phyloP scores from a whole-genome alignment of 768 basidiomycete genomes.

The Tephrocybe sp. region DNA sequence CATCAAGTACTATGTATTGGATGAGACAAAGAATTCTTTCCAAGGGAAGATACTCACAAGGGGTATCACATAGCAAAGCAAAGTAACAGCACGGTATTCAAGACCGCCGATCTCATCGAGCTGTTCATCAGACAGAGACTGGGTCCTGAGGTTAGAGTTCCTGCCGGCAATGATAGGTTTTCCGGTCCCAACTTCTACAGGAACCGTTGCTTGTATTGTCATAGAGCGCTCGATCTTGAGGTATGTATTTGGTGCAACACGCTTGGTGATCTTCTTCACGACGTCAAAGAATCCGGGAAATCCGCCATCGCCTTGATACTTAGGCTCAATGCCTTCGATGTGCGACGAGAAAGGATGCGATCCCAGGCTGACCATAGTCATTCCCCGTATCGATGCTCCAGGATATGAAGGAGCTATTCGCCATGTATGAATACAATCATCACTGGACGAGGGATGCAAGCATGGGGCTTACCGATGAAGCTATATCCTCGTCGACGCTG shows the following conservation, averaged over 20 bases:
- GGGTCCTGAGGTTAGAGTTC: constrained; percentile 57
- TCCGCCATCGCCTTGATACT: constrained; percentile 44
- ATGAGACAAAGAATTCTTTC: constrained; percentile 6
- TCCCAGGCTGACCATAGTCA: constrained; percentile 27
- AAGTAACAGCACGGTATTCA: constrained; percentile 65
- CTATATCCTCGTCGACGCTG: constrained; percentile 12
- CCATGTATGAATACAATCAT: neutral
- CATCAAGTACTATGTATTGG: constrained; percentile 58
- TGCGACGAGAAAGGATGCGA: neutral
- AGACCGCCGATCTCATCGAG: constrained; percentile 74
- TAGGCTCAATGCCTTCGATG: constrained; percentile 12
- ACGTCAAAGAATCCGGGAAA: constrained; percentile 47
- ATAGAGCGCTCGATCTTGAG: constrained; percentile 45
- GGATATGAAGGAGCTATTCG: neutral
- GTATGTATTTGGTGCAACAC: constrained; percentile 43
- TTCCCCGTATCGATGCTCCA: constrained; percentile 25
- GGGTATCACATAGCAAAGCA: constrained; percentile 51
- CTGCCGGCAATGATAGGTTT: constrained; percentile 51
- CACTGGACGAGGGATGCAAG: too few relatives aligned
- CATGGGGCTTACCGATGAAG: constrained; percentile 11
- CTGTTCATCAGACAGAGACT: constrained; percentile 61
- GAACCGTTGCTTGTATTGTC: constrained; percentile 50
- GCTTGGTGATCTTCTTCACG: constrained; percentile 34
- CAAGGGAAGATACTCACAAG: constrained; percentile 28
- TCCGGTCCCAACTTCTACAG: constrained; percentile 40